These are phyloP conservation scores for Colletotrichum lindemuthianum DNA, from an alignment of 2,329 filamentous ascomycete species.

Conservation along the genomic window DNA sequence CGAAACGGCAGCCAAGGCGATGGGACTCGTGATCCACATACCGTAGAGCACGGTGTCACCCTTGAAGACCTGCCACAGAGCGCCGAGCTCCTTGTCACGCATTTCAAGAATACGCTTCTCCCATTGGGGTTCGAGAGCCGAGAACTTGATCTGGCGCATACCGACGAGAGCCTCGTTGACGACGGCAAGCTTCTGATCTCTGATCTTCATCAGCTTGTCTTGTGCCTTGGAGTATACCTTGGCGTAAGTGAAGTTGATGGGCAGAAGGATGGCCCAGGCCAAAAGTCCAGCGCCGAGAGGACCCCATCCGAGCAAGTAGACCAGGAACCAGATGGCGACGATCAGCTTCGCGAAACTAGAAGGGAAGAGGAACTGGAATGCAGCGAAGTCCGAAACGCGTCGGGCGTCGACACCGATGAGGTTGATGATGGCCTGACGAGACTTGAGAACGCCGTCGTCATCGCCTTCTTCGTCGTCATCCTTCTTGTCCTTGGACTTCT, in stretches of 20 bases:
- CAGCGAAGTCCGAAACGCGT: constrained; percentile 74
- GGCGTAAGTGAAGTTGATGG: constrained; percentile 74
- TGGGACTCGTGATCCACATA: constrained; percentile 79
- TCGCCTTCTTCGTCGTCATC: constrained; percentile 63
- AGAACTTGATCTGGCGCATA: constrained; percentile 87
- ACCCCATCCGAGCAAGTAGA: constrained; percentile 77
- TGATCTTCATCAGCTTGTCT: constrained; percentile 77
- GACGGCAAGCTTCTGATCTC: constrained; percentile 79
- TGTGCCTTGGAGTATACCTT: constrained; percentile 73
- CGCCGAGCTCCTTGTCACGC: constrained; percentile 73
- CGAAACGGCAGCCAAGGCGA: constrained; percentile 77
- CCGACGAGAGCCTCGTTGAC: constrained; percentile 82
- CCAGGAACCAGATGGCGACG: constrained; percentile 73
- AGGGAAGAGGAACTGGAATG: constrained; percentile 73
- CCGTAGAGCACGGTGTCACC: constrained; percentile 70
- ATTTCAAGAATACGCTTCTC: constrained; percentile 71
- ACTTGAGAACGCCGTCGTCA: constrained; percentile 48
- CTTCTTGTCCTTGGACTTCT: constrained; percentile 51
- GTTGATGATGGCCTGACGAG: constrained; percentile 78
- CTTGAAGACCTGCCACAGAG: constrained; percentile 73
- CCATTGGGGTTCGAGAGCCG: constrained; percentile 80
- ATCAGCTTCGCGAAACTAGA: constrained; percentile 70
- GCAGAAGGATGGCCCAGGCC: constrained; percentile 71
- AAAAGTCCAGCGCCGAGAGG: constrained; percentile 72
- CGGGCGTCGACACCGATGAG: constrained; percentile 80